These are phyloP conservation scores for Trapa incisa DNA, from an alignment of 345 rosid genomes.

Conservation along the genomic window DNA sequence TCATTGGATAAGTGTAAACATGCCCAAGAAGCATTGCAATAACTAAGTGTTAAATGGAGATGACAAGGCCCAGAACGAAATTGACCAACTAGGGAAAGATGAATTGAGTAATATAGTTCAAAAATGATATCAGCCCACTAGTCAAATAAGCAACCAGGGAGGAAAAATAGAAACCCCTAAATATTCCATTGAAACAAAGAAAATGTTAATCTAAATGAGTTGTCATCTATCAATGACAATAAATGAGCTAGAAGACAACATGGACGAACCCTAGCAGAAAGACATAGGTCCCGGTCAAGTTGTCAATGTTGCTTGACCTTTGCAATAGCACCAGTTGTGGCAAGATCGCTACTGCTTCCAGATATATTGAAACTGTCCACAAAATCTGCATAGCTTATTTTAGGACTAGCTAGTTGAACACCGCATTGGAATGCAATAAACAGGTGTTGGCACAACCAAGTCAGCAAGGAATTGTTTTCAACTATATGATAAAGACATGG, in stretches of 20 bases:
- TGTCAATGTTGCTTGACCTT: conserved; percentile 39
- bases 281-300: conserved; percentile 33
- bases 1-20: not conserved
- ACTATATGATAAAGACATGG: not conserved
- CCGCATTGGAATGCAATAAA: not conserved
- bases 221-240: not conserved
- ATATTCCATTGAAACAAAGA: not conserved
- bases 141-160: not conserved
- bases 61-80: no score
- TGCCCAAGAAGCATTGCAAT: not conserved
- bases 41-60: no score
- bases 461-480: no score
- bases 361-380: conserved; percentile 39
- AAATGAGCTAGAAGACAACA: not conserved
- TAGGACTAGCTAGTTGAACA: no score
- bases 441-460: no score
- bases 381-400: conserved; percentile 20
- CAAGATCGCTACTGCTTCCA: conserved; percentile 48
- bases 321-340: conserved; percentile 43
- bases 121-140: not conserved
- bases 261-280: conserved; percentile 40
- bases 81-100: no score
- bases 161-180: not conserved
- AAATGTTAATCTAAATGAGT: not conserved
- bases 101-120: no score